Percentiles rank a stretch among this genome's conserved stretches.
Evolutionary conservation across 805 yeast genomes (phyloP).

Genomic region (Yarrowia porcina): DNA sequence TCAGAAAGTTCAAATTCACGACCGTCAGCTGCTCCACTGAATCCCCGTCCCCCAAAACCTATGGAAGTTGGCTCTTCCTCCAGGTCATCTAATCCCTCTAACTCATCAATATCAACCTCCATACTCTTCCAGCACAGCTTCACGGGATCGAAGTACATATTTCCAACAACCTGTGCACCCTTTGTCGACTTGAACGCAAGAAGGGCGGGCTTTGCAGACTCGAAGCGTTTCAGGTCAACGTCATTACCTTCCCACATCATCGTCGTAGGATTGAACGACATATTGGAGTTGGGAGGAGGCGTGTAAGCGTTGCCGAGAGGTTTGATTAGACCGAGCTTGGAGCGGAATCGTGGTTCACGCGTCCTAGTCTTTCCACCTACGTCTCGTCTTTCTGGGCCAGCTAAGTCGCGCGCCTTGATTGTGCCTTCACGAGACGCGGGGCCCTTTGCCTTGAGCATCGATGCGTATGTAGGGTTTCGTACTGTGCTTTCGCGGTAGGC

Average conservation of each 20-base stretch:
- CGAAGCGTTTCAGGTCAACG: slow-evolving; percentile 52
- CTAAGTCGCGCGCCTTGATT: neutral
- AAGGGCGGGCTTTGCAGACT: slow-evolving; percentile 39
- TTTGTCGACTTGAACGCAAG: slow-evolving; percentile 33
- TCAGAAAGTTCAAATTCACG: slow-evolving; percentile 37
- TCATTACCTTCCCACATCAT: slow-evolving; percentile 67
- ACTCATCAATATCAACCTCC: slow-evolving; percentile 39
- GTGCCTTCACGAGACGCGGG: neutral
- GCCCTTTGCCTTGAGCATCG: neutral
- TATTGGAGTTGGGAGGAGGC: slow-evolving; percentile 30
- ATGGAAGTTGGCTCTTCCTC: slow-evolving; percentile 28
- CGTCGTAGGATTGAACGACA: slow-evolving; percentile 53
- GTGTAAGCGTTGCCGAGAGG: neutral
- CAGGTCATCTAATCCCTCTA: slow-evolving; percentile 51
- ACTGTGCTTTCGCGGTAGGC: slow-evolving; percentile 9
- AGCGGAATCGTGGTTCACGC: neutral
- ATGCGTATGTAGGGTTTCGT: slow-evolving; percentile 5
- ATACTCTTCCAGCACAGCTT: slow-evolving; percentile 58
- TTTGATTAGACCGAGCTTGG: slow-evolving; percentile 2
- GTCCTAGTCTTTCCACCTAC: neutral
- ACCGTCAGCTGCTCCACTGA: slow-evolving; percentile 28
- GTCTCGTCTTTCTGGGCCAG: neutral
- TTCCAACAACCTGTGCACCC: slow-evolving; percentile 47
- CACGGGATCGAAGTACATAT: slow-evolving; percentile 60
- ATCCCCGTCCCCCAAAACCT: slow-evolving; percentile 22